These are phyloP conservation scores for Trichocladium uniseriatum DNA, from an alignment of 495 filamentous ascomycete species.

Conservation along the genomic window DNA sequence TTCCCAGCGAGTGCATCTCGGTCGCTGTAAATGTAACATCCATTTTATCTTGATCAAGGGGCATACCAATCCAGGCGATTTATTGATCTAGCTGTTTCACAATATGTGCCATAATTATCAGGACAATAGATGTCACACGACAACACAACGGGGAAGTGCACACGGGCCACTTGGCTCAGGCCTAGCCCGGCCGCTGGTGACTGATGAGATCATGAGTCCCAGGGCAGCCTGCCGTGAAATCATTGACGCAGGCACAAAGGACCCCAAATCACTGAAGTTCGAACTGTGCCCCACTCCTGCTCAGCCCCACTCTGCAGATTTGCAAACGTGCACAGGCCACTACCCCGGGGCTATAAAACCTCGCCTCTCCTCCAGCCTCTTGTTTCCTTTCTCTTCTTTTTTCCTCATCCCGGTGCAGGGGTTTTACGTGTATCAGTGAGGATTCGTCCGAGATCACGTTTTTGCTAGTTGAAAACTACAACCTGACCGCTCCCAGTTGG, in stretches of 20 bases:
- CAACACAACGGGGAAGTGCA: too few species aligned
- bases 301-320: slow-evolving; percentile 3
- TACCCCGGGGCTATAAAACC: slow-evolving; percentile 7
- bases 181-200: too few species aligned
- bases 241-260: background rate
- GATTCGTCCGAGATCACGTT: slow-evolving; percentile 48
- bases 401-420: slow-evolving; percentile 34
- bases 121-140: too few species aligned
- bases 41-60: too few species aligned
- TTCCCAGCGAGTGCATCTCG: background rate
- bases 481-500: slow-evolving; percentile 37
- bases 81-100: too few species aligned
- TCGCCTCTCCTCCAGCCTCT: background rate
- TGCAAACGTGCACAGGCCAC: slow-evolving; percentile 21
- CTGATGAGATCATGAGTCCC: background rate
- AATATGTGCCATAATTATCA: too few species aligned
- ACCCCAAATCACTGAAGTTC: background rate
- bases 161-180: too few species aligned
- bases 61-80: too few species aligned
- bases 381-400: slow-evolving; percentile 15
- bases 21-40: slow-evolving; percentile 1
- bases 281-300: background rate
- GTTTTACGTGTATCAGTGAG: slow-evolving; percentile 46
- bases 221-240: background rate
- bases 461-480: slow-evolving; percentile 54